Evolutionary conservation across 1,284 basidiomycete genomes (phyloP).

Genomic region (Malassezia caprae): DNA sequence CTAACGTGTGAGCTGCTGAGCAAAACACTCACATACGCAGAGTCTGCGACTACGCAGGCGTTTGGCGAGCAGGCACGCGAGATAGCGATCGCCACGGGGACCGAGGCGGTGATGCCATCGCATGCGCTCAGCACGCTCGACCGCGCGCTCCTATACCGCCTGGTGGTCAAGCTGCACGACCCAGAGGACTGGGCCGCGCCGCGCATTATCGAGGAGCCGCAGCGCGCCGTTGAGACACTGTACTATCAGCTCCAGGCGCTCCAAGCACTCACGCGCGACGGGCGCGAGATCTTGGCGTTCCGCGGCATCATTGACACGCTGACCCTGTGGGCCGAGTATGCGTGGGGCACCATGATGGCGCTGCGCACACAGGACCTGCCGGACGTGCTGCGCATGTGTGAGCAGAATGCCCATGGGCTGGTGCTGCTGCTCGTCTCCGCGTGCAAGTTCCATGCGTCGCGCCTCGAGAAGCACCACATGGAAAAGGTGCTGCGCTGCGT

Average conservation of each 20-base stretch:
- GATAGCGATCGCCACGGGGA: not conserved
- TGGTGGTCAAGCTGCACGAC: constrained; percentile 25
- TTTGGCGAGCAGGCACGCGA: not conserved
- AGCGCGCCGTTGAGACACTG: constrained; percentile 20
- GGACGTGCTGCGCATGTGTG: constrained; percentile 21
- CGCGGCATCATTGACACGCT: constrained; percentile 29
- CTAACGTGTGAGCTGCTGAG: constrained; percentile 8
- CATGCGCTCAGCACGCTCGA: constrained; percentile 21
- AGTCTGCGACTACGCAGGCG: not conserved
- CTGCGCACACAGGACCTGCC: constrained; percentile 18
- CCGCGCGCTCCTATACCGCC: constrained; percentile 32
- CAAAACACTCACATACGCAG: constrained; percentile 10
- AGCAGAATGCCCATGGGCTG: constrained; percentile 28
- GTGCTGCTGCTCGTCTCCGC: constrained; percentile 34
- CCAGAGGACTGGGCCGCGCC: constrained; percentile 15
- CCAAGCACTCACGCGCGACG: constrained; percentile 38
- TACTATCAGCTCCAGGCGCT: constrained; percentile 32
- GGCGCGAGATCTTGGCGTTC: constrained; percentile 37
- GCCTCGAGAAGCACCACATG: constrained; percentile 5
- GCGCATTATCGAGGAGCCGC: constrained; percentile 19
- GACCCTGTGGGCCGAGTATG: constrained; percentile 25
- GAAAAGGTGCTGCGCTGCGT: not conserved
- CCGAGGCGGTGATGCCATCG: constrained; percentile 2
- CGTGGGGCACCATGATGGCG: constrained; percentile 34
- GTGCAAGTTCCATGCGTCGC: constrained; percentile 41